These are phyloP conservation scores for Mycena amicta DNA, from an alignment of 768 basidiomycete genomes.

Conservation along the genomic window DNA sequence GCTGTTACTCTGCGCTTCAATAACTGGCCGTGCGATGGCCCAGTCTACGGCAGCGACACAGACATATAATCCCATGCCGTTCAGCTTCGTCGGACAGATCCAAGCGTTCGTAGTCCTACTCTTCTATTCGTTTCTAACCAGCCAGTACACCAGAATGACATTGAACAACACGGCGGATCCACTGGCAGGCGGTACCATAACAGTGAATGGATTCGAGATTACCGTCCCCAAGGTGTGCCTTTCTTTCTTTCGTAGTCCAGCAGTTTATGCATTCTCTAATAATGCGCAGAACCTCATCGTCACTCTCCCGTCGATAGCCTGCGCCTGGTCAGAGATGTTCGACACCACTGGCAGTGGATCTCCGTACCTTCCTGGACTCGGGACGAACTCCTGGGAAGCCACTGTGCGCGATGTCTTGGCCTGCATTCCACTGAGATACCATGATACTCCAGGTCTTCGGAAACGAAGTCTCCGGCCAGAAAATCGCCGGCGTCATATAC, in stretches of 20 bases:
- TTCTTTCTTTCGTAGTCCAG: too few species aligned
- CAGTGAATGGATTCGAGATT: conserved; percentile 1
- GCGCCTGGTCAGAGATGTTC: conserved; percentile 11
- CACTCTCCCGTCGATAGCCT: conserved; percentile 7
- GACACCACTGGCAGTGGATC: not conserved
- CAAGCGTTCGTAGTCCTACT: not conserved
- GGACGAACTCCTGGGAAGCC: conserved; percentile 1
- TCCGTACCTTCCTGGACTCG: not conserved
- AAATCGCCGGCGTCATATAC: conserved; percentile 4
- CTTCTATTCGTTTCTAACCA: too few species aligned
- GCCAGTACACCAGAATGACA: conserved; percentile 2
- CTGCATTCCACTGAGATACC: too few species aligned
- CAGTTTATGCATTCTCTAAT: not conserved
- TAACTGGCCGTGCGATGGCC: too few species aligned
- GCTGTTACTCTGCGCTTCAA: too few species aligned
- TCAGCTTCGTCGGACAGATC: not conserved
- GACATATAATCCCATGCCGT: not conserved
- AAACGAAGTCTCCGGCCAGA: not conserved
- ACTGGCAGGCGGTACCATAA: conserved; percentile 8
- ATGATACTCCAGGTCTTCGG: not conserved
- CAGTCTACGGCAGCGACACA: too few species aligned
- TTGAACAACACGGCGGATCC: not conserved
- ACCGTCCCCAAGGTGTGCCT: conserved; percentile 7
- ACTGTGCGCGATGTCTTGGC: too few species aligned
- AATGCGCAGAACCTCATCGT: conserved; percentile 7